A percentile compares a stretch with the other conserved stretches of the same genome.
These are phyloP conservation scores for Prunus yedoensis DNA, from an alignment of 331 rosid genomes.

Conservation along the genomic window DNA sequence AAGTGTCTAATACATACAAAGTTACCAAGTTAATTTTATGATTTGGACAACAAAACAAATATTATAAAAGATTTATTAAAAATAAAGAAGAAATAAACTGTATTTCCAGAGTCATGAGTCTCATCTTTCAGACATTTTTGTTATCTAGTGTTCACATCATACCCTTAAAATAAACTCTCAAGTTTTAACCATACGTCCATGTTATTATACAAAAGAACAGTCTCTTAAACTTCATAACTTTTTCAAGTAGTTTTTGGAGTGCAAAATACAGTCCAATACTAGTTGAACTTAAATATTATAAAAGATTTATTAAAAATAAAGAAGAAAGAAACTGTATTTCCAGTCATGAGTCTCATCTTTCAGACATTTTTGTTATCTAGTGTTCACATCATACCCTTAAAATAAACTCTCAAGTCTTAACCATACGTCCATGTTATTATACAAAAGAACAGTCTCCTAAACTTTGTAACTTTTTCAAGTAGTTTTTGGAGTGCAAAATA, in stretches of 20 bases:
- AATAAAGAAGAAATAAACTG: neutral
- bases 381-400: neutral
- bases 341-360: neutral
- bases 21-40: too few relatives aligned
- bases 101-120: neutral
- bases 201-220: neutral
- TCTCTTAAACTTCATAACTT: neutral
- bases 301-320: neutral
- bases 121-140: neutral
- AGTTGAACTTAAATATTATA: neutral
- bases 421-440: neutral
- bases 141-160: neutral
- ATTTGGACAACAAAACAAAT: neutral
- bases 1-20: constrained; percentile 48
- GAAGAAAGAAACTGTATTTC: neutral
- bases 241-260: neutral
- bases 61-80: neutral
- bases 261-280: neutral
- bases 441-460: neutral
- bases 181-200: neutral
- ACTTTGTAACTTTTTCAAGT: neutral
- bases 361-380: neutral
- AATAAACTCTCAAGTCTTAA: neutral
- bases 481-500: neutral
- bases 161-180: neutral